These are phyloP conservation scores for Acanthamoeba culbertsoni DNA, from an alignment of 208 protist genomes.

Conservation along the genomic window DNA sequence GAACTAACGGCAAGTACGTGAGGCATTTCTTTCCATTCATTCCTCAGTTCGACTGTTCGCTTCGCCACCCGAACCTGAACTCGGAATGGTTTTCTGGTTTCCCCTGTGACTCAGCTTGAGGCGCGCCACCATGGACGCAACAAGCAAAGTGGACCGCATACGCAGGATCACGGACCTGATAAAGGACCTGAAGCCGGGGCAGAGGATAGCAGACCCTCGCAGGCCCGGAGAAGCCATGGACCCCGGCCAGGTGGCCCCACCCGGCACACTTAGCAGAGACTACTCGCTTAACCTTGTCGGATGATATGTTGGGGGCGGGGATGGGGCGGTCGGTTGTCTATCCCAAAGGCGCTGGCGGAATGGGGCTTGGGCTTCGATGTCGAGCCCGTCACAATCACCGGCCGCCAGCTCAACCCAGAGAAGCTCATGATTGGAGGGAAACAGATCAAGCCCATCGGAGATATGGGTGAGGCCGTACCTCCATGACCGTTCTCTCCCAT, in stretches of 20 bases:
- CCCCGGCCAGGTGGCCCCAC: too few species aligned
- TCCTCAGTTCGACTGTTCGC: not conserved
- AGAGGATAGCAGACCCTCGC: too few species aligned
- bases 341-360: too few species aligned
- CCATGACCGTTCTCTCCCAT: too few species aligned
- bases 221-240: not conserved
- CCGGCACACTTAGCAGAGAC: too few species aligned
- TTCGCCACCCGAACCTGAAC: too few species aligned
- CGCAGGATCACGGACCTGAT: not conserved
- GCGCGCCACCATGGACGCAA: not conserved
- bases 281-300: too few species aligned
- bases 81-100: not conserved
- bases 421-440: not conserved
- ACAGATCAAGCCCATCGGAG: not conserved
- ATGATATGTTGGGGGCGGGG: too few species aligned
- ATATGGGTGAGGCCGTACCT: not conserved
- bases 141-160: not conserved
- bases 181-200: not conserved
- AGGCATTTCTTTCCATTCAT: not conserved
- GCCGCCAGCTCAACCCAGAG: not conserved
- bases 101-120: not conserved
- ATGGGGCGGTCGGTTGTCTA: too few species aligned
- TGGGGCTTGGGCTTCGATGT: too few species aligned
- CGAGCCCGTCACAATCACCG: not conserved
- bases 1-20: not conserved